Conservation (phyloP, 768 basidiomycete genomes). For the Psilocybe cyanescens region DNA sequence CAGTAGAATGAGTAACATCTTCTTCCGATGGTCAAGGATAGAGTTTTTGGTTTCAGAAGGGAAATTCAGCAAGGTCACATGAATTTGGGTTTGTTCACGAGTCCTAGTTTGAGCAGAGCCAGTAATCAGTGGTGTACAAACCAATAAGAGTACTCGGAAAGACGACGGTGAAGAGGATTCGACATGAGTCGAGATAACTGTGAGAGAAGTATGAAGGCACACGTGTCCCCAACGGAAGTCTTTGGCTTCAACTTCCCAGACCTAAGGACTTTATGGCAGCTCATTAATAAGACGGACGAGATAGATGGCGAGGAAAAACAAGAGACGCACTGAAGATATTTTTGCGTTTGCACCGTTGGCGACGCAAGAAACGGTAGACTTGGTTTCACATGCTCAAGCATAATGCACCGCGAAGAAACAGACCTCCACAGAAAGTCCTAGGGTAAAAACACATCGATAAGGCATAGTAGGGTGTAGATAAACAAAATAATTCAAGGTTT, state of each 20-base stretch:
- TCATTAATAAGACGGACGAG: neutral
- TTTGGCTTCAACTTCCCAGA: neutral
- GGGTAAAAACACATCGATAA: constrained; percentile 1
- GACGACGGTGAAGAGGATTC: neutral
- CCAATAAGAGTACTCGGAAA: neutral
- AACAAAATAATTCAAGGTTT: constrained; percentile 5
- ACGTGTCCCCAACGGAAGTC: neutral
- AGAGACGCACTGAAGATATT: neutral
- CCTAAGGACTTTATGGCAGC: neutral
- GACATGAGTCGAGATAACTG: neutral
- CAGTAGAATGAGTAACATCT: neutral
- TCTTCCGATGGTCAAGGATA: neutral
- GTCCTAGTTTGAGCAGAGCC: neutral
- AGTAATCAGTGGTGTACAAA: neutral
- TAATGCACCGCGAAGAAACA: too few species aligned
- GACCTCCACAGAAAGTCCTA: neutral
- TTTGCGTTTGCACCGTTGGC: neutral
- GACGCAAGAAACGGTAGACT: too few species aligned
- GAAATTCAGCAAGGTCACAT: neutral
- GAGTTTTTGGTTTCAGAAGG: neutral
- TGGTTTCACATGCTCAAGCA: too few species aligned
- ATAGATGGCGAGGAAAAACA: neutral
- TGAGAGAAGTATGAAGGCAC: neutral
- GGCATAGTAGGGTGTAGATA: neutral
- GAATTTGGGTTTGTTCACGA: neutral